Evolutionary conservation across 2,329 filamentous ascomycete genomes (phyloP), one percentile per base, ranked within the genome.

Genomic region (Talaromyces funiculosus): DNA sequence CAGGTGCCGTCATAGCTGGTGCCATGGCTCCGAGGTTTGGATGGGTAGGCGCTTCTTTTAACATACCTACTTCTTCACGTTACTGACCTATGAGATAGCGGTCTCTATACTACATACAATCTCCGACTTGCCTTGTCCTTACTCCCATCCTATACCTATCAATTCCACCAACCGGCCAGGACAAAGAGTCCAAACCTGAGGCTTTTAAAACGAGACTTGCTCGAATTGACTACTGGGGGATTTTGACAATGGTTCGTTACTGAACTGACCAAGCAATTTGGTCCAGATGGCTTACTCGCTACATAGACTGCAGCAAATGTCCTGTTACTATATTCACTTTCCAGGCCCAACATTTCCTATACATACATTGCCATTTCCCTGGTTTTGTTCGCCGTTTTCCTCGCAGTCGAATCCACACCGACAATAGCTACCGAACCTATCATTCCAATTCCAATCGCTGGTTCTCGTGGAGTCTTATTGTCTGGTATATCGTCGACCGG

Each of bases 401-500:
- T 85, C 18, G 62, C 84, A 5, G 83, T 87, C 63, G 90, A 95
- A 72, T 80, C 83, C 58, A 82, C 80, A 59, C 72, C 87, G 42
- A 83, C 87, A 3, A 24, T 61, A 14, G 31, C 60, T 20, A 67
- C 74, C 1, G 87, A 92, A 42, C 90, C 91, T 3, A 85, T 95
- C 69, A 87, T 95, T 55, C 90, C 90, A 1, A 76, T 92, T 53
- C 73, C 81, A 1, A 81, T 94, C 1, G 81, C 95, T 29, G 82
- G 80, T 56, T 90, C 87, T 10, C 83, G 87, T 29, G 87, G 86
- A 31, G 85, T 90, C 0, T 77, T 93, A 3, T 75, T 93, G 22
- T 88, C 88, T 1, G 93, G 90, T 69, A 68, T 92, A 22, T 83
- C 87, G 1, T 90, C 91, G 54, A 81, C 92, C 0, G 86, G 88